A percentile compares a stretch with the other conserved stretches of the same genome.
Evolutionary conservation across 2,329 filamentous ascomycete genomes (phyloP).

Genomic region (Westerdykella aurantiaca): DNA sequence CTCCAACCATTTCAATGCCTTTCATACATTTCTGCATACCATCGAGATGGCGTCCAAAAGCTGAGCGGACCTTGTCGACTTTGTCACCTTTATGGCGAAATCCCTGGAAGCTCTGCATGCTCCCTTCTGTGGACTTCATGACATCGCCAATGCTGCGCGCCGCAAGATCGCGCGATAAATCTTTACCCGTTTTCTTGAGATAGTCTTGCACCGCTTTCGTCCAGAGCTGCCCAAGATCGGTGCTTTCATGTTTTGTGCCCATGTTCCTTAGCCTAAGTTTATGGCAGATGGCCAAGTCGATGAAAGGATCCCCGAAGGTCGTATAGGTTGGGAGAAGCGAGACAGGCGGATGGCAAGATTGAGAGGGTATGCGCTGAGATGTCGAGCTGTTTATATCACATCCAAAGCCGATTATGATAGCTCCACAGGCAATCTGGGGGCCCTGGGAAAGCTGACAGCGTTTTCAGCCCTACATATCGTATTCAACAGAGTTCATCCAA

Average conservation of each 20-base stretch:
- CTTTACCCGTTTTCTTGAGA: constrained; percentile 5
- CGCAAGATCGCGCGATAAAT: constrained; percentile 6
- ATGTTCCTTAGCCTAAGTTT: too few species aligned
- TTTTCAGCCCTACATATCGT: too few species aligned
- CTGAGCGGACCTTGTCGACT: constrained; percentile 8
- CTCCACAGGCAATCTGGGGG: too few species aligned
- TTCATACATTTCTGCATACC: constrained; percentile 12
- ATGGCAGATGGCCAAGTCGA: too few species aligned
- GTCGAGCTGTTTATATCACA: too few species aligned
- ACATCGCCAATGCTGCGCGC: constrained; percentile 5
- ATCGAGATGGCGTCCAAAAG: constrained; percentile 10
- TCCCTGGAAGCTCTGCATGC: constrained; percentile 6
- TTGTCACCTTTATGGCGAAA: constrained; percentile 6
- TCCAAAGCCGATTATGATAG: too few species aligned
- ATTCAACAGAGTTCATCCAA: too few species aligned
- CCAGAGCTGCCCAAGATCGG: constrained; percentile 13
- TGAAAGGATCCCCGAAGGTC: too few species aligned
- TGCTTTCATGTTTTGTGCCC: constrained; percentile 1
- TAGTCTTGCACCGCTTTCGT: constrained; percentile 12
- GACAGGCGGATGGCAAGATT: too few species aligned
- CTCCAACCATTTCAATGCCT: constrained; percentile 8
- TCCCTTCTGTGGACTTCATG: constrained; percentile 4
- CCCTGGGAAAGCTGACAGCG: too few species aligned
- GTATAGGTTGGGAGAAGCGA: too few species aligned
- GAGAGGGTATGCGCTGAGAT: too few species aligned